Base-by-base conservation (phyloP, 441 rosid genomes). In the Gossypium trilobum region DNA sequence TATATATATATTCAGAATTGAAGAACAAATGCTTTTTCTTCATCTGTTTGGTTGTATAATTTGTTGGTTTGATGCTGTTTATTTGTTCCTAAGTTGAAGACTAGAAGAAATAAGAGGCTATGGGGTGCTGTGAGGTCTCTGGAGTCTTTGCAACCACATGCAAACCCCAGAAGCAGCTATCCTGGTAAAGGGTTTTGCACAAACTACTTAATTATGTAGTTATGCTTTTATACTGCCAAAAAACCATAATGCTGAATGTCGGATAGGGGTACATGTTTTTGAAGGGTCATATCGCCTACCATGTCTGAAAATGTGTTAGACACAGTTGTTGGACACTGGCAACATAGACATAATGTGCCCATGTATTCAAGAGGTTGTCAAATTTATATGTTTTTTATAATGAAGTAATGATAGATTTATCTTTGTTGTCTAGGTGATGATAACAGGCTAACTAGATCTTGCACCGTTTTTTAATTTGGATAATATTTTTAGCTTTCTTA, bases 121-220 rank as follows among this genome's bases (percentile, higher is more conserved):
- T 95, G 99, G 99, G 89, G 96, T 1, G 77, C 76, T 79, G 88
- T 93, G 44, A 93, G 86, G 87, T 73, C 91, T 5, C 76, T 95
- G 71, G 86, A 76, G 76, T 81, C 90, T 14, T 84, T 93, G 82
- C 91, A 88, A 79, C 98, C 97, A 22, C 90, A 89, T 85, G 95
- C 97, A 54, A 90, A 86, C 77, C 93, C 97, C 52, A 88, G 97
- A 82, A 82, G 54, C 77, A 80, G 33, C 81, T 87, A 86, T 84
- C 89, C 87, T 64, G 91, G 99, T 95, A 87, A 73, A 61, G 62
- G 72, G 48, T 64, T 79, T 78, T 74, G 54, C 58, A 75, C 71
- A 68, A 63, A 42, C 68, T 70, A 48, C 62, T 58, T 3, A 36
- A 52, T 31, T 31, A 29, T 42, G 62, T 54, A 52, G 29, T 48